Percentiles rank a stretch among this genome's conserved stretches.
Evolutionary conservation across 2,329 filamentous ascomycete genomes (phyloP).

Genomic region (Nemania serpens): DNA sequence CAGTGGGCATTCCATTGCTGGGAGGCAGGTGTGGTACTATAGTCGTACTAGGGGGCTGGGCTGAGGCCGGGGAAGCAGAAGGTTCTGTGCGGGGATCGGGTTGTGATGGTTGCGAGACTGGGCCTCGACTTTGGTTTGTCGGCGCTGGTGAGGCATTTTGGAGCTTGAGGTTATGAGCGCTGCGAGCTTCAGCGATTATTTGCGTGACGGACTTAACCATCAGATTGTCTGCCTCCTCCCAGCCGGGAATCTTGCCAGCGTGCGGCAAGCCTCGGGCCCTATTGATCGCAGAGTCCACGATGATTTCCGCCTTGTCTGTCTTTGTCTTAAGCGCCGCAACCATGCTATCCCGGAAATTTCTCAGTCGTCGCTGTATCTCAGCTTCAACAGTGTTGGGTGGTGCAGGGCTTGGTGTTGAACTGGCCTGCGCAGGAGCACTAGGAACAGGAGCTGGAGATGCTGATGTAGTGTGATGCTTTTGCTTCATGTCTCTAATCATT

Average conservation of each 20-base stretch:
- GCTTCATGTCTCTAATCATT: conserved; percentile 40
- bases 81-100: conserved; percentile 28
- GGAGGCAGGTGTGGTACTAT: conserved; percentile 17
- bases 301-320: conserved; percentile 40
- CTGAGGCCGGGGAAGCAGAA: conserved; percentile 33
- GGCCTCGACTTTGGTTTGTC: conserved; percentile 18
- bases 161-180: conserved; percentile 30
- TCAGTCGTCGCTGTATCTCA: conserved; percentile 40
- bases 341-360: conserved; percentile 40
- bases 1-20: conserved; percentile 17
- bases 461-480: conserved; percentile 33
- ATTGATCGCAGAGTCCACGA: conserved; percentile 42
- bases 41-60: conserved; percentile 23
- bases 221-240: conserved; percentile 40
- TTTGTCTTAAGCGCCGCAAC: conserved; percentile 38
- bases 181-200: conserved; percentile 40
- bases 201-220: conserved; percentile 41
- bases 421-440: conserved; percentile 28
- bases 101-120: conserved; percentile 28
- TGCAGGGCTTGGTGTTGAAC: conserved; percentile 36
- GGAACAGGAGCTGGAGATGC: conserved; percentile 32
- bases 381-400: conserved; percentile 34
- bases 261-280: conserved; percentile 41
- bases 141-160: conserved; percentile 27
- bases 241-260: conserved; percentile 35